Base-by-base conservation (phyloP, 2,329 filamentous ascomycete species). In the Blastomyces silverae region DNA sequence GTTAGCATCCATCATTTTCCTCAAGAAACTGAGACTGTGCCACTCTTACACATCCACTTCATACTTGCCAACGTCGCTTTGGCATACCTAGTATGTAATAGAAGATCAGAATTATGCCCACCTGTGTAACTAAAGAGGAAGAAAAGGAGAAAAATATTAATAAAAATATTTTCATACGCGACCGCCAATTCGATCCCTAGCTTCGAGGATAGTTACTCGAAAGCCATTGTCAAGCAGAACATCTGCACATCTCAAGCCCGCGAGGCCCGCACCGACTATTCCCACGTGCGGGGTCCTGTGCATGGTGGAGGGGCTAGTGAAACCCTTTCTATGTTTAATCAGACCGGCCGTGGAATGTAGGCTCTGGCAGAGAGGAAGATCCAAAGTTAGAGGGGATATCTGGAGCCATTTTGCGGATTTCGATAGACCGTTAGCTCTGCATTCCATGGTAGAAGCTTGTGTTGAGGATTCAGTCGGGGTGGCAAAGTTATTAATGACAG, bases 201-300 rank as follows among this genome's bases (percentile, higher is more conserved):
- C 85, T 73, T 88, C 85, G 17, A 87, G 75, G 20, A 87, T 82
- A 0, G 85, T 87, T 31, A 87, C 84, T 67, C 79, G 78, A 48
- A 80, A 77, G 10, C 84, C 85, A 70, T 82, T 80, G 64, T 82
- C 79, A 3, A 84, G 72, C 8, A 87, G 75, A 17, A 87, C 75
- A 66, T 86, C 84, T 46, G 85, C 84, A 70, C 83, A 86, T 70
- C 84, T 78, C 25, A 87, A 72, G 0, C 85, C 85, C 13, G 85
- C 81, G 28, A 87, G 76, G 13, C 85, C 85, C 48, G 84, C 84
- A 22, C 85, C 85, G 11, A 88, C 79, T 34, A 88, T 76, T 55
- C 84, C 83, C n/a, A 87, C 77, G 66, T 81, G 80, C 7, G 80
- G 81, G 56, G 71, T 75, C 63, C 74, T 76, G 34, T 73, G 74